Conservation (phyloP, 768 basidiomycete species). For the Kwoniella sp. region DNA sequence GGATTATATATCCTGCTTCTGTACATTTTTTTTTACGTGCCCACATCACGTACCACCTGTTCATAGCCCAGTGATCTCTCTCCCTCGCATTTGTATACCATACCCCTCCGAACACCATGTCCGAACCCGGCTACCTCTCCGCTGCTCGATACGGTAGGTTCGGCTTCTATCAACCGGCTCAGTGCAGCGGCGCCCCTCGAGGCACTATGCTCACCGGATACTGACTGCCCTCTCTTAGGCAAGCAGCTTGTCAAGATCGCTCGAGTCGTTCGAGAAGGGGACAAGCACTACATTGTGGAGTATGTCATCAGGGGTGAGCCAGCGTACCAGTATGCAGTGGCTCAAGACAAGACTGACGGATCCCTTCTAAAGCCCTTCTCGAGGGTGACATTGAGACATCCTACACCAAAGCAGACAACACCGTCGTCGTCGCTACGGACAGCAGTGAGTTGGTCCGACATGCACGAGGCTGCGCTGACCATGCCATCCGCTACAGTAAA, state of each 20-base stretch:
- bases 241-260: slow-evolving; percentile 85
- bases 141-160: slow-evolving; percentile 38
- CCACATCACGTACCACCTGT: no score
- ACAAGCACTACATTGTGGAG: slow-evolving; percentile 36
- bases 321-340: no score
- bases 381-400: slow-evolving; percentile 72
- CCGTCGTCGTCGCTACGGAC: slow-evolving; percentile 77
- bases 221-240: slow-evolving; percentile 51
- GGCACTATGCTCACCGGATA: no score
- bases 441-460: slow-evolving; percentile 68
- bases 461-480: neutral
- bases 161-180: neutral
- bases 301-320: slow-evolving; percentile 25
- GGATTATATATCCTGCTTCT: no score
- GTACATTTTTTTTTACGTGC: no score
- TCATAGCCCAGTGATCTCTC: no score
- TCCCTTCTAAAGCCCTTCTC: slow-evolving; percentile 55
- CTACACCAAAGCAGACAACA: slow-evolving; percentile 85
- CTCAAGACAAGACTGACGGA: neutral
- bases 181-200: neutral
- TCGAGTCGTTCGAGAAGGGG: slow-evolving; percentile 66
- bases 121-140: slow-evolving; percentile 37
- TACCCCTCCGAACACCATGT: slow-evolving; percentile 15
- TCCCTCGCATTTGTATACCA: neutral
- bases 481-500: neutral